A percentile compares a stretch with the other conserved stretches of the same genome.
These are phyloP conservation scores for Pleurotus cornucopiae DNA, from an alignment of 768 basidiomycete genomes.

Conservation along the genomic window DNA sequence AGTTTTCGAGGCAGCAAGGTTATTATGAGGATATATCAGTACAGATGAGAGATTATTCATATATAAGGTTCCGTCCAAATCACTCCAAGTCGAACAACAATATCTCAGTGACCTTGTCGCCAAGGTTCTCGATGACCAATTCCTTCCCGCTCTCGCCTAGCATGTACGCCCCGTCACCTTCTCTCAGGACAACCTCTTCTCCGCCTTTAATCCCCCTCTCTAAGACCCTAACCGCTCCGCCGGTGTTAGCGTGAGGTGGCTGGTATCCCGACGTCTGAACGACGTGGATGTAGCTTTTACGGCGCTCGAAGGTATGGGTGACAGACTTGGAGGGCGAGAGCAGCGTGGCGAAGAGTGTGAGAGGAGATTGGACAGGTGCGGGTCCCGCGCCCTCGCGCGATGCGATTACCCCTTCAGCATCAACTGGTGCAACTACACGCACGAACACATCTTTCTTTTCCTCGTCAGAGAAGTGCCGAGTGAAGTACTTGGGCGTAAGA, in stretches of 20 bases:
- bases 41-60: no score
- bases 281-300: constrained; percentile 80
- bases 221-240: constrained; percentile 52
- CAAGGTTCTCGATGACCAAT: constrained; percentile 51
- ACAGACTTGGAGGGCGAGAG: constrained; percentile 25
- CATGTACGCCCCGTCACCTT: constrained; percentile 88
- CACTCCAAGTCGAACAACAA: constrained; percentile 76
- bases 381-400: constrained; percentile 72
- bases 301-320: constrained; percentile 22
- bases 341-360: constrained; percentile 74
- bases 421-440: constrained; percentile 72
- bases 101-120: constrained; percentile 65
- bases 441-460: constrained; percentile 75
- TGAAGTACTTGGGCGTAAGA: constrained; percentile 80
- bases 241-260: constrained; percentile 31
- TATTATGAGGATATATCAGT: no score
- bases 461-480: constrained; percentile 78
- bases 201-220: constrained; percentile 31
- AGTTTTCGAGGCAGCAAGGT: no score
- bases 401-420: constrained; percentile 45
- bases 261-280: constrained; percentile 85
- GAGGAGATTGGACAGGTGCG: constrained; percentile 68
- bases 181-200: constrained; percentile 54
- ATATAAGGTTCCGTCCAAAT: neutral
- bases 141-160: constrained; percentile 39